Percentiles rank a stretch among this genome's conserved stretches.
These are phyloP conservation scores for Globisporangium echinulatum DNA, from an alignment of 352 stramenopile genomes.

Conservation along the genomic window DNA sequence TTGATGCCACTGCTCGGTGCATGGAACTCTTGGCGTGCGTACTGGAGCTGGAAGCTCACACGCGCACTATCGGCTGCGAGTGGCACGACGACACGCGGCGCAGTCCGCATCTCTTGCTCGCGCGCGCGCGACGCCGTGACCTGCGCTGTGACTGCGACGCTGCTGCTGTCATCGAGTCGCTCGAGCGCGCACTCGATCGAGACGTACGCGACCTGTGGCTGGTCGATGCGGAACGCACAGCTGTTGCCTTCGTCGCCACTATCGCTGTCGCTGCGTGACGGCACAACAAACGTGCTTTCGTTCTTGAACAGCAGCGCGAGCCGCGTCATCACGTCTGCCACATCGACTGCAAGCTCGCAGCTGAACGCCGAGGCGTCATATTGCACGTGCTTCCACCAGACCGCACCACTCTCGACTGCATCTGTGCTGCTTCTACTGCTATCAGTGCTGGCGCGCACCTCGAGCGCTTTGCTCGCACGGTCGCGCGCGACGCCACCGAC, in stretches of 20 bases:
- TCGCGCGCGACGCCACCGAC: constrained; percentile 17
- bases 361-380: constrained; percentile 28
- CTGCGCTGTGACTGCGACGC: constrained; percentile 19
- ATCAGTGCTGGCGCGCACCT: constrained; percentile 4
- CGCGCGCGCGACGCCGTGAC: constrained; percentile 12
- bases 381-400: constrained; percentile 50
- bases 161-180: constrained; percentile 9
- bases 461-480: constrained; percentile 25
- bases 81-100: constrained; percentile 19
- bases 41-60: constrained; percentile 36
- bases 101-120: constrained; percentile 27
- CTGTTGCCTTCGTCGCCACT: too few species aligned
- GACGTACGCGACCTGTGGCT: constrained; percentile 12
- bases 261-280: constrained; percentile 23
- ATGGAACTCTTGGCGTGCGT: constrained; percentile 35
- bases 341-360: constrained; percentile 35
- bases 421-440: neutral
- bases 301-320: constrained; percentile 33
- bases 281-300: constrained; percentile 18
- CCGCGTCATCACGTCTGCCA: constrained; percentile 9
- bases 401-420: constrained; percentile 18
- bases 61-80: constrained; percentile 10
- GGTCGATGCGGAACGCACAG: constrained; percentile 23
- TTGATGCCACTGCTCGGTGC: neutral
- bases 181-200: constrained; percentile 13